Base-by-base conservation (phyloP, 1,284 basidiomycete species). In the Pascua guehoae region DNA sequence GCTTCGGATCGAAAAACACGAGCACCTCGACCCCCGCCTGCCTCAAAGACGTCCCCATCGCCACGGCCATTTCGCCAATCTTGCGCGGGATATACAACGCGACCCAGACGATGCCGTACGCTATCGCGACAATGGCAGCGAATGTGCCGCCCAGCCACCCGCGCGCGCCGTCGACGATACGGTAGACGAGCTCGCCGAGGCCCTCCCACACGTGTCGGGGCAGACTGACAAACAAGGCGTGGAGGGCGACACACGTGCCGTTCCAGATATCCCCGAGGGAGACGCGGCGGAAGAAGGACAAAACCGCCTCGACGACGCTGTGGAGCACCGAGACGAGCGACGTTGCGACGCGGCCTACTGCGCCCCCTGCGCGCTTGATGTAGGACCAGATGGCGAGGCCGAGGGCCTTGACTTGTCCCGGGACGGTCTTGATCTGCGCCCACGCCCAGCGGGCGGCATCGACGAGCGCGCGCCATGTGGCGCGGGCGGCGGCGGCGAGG, bases 1-100 rank as follows among this genome's bases (percentile, higher is more conserved):
- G 24, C 41, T 58, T 58, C 11, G 56, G 56, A 16, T 57, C 47
- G 46, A 53, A 37, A 24, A 9, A 49, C 36, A 49, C 51, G 8
- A 52, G 15, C 5, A 57, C 14, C 43, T 57, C 56, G 24, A 42
- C 42, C 2, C 16, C 47, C n/a, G 36, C 51, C 40, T 47, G 50
- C 11, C 12, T 36, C 2, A 57, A 2, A n/a, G 43, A 39, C 7
- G 43, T 32, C 0, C 9, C 38, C 2, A 38, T 10, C 1, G 16
- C 16, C 2, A 18, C 12, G 7, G 47, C 2, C 9, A 53, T 47
- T 4, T 32, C 11, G 15, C 16, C 2, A 1, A 57, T 8, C 8
- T 47, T n/a, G 9, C 5, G 4, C 4, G 56, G 56, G 9, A 57
- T 40, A n/a, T 12, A 57, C 1, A 39, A 7, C 0, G 41, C 49